These are phyloP conservation scores for Dichomitus squalens DNA, from an alignment of 1,284 basidiomycete species.

Conservation along the genomic window DNA sequence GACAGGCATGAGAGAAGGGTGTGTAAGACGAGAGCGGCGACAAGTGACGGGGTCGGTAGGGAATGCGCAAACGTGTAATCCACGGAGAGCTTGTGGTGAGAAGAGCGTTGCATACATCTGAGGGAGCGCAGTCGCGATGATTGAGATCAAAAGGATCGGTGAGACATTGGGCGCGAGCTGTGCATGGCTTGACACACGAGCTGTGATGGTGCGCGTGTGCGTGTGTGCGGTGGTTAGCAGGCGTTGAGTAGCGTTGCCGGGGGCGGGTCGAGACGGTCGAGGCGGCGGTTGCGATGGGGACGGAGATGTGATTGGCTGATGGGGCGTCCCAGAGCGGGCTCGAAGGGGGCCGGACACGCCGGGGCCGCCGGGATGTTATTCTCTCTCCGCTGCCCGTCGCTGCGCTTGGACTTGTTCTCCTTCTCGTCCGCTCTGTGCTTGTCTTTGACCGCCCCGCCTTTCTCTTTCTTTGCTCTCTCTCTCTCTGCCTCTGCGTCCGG, in stretches of 20 bases:
- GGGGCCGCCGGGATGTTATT: not conserved
- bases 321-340: not conserved
- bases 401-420: not conserved
- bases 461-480: not conserved
- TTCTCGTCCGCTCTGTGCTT: slow-evolving; percentile 12
- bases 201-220: too few relatives aligned
- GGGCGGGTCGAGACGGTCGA: not conserved
- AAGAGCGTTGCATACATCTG: too few relatives aligned
- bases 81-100: too few relatives aligned
- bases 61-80: not conserved
- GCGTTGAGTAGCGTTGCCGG: not conserved
- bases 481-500: slow-evolving; percentile 41
- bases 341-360: not conserved
- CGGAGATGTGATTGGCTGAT: slow-evolving; percentile 3
- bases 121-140: too few relatives aligned
- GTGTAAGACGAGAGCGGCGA: not conserved
- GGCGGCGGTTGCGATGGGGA: slow-evolving; percentile 1
- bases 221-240: too few relatives aligned
- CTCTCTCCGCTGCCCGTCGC: too few relatives aligned
- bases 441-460: not conserved
- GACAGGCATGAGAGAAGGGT: not conserved
- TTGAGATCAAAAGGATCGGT: too few relatives aligned
- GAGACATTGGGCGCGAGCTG: too few relatives aligned
- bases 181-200: too few relatives aligned
- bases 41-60: not conserved